A percentile compares a stretch with the other conserved stretches of the same genome.
Conservation (phyloP, 768 basidiomycete genomes). For the Exidia glandulosa region DNA sequence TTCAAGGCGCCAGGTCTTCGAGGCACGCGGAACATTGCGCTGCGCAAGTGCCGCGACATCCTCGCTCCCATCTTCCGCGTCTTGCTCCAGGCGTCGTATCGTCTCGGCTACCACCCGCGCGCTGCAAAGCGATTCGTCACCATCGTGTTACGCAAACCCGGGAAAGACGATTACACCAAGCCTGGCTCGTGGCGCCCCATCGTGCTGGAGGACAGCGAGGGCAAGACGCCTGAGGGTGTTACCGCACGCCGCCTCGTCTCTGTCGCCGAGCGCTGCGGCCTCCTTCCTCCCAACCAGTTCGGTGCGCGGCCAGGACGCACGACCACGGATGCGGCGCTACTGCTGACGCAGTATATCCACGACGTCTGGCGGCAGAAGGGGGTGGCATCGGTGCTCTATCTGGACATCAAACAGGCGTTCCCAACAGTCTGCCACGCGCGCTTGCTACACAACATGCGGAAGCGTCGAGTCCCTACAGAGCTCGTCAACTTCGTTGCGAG, state of each 20-base stretch:
- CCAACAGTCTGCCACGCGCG: conserved; percentile 3
- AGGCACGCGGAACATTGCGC: not conserved
- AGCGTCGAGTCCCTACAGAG: conserved; percentile 1
- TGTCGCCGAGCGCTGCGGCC: not conserved
- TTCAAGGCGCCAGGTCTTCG: not conserved
- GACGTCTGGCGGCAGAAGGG: conserved; percentile 4
- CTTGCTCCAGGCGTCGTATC: not conserved
- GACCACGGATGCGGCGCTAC: conserved; percentile 6
- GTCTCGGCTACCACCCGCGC: not conserved
- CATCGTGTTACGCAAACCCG: conserved; percentile 7
- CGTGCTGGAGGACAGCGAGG: conserved; percentile 2
- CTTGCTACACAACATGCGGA: conserved; percentile 7
- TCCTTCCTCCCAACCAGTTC: conserved; percentile 9
- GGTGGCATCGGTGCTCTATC: conserved; percentile 3
- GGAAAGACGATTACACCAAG: conserved; percentile 5
- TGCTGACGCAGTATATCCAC: conserved; percentile 3
- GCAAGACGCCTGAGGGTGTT: conserved; percentile 1
- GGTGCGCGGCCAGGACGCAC: conserved; percentile 8
- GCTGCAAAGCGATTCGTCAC: not conserved
- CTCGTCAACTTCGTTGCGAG: not conserved
- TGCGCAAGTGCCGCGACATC: not conserved
- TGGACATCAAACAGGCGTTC: conserved; percentile 10
- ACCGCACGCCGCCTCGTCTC: not conserved
- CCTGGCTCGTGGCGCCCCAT: conserved; percentile 11
- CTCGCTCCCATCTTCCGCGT: not conserved